Percentiles rank a stretch among this genome's conserved stretches.
Conservation (phyloP, 352 stramenopile species). For the Pythium aristosporum region DNA sequence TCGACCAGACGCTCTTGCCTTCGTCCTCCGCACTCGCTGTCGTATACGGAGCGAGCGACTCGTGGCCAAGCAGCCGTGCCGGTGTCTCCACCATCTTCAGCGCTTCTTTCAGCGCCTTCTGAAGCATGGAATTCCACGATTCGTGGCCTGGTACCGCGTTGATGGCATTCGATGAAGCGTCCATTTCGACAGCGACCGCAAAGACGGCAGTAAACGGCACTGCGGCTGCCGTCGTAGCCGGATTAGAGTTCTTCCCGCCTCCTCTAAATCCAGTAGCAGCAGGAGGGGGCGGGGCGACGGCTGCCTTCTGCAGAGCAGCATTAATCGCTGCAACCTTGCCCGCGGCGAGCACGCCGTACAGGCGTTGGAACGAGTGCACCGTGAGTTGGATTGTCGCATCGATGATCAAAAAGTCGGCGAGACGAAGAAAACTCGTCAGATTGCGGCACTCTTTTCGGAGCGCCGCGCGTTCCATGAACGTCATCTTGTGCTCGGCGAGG, state of each 20-base stretch:
- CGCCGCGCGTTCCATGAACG: slow-evolving; percentile 94
- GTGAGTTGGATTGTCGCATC: slow-evolving; percentile 88
- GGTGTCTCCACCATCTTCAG: slow-evolving; percentile 88
- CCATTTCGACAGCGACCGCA: slow-evolving; percentile 66
- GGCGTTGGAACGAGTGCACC: slow-evolving; percentile 64
- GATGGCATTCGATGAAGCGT: slow-evolving; percentile 34
- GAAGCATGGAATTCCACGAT: slow-evolving; percentile 64
- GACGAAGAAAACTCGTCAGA: slow-evolving; percentile 90
- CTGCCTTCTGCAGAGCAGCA: neutral
- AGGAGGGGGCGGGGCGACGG: slow-evolving; percentile 1
- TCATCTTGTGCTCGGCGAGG: slow-evolving; percentile 93
- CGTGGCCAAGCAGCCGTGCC: slow-evolving; percentile 77
- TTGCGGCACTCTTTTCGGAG: slow-evolving; percentile 90
- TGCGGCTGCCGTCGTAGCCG: neutral
- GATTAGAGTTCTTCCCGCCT: slow-evolving; percentile 2
- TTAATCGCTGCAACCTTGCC: slow-evolving; percentile 40
- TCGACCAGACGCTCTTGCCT: slow-evolving; percentile 74
- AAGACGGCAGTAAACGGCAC: slow-evolving; percentile 57
- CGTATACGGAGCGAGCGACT: slow-evolving; percentile 75
- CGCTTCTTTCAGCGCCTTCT: slow-evolving; percentile 80
- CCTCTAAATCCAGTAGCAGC: neutral
- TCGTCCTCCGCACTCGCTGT: slow-evolving; percentile 83
- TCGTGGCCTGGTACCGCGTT: slow-evolving; percentile 64
- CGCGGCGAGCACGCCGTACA: slow-evolving; percentile 52
- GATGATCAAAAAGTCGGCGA: slow-evolving; percentile 92